Evolutionary conservation across 2,329 filamentous ascomycete genomes (phyloP).

Genomic region (Exophiala viscosa): DNA sequence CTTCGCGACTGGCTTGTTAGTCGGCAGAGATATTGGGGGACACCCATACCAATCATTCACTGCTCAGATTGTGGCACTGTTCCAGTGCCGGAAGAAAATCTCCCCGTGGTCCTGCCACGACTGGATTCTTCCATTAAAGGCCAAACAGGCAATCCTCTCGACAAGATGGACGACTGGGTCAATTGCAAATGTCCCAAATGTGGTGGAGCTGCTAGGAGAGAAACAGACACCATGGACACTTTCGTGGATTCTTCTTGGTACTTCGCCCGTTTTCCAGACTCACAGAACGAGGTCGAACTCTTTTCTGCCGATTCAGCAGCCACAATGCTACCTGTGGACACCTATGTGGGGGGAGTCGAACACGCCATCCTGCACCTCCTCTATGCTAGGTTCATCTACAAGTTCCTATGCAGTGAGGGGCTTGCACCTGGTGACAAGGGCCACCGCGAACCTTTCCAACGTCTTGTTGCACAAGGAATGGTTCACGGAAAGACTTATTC

Average conservation of each 20-base stretch:
- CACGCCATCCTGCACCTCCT: constrained; percentile 87
- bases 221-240: constrained; percentile 94
- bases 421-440: constrained; percentile 36
- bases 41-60: constrained; percentile 84
- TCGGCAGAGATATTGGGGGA: constrained; percentile 88
- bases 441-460: constrained; percentile 70
- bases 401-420: constrained; percentile 64
- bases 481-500: constrained; percentile 82
- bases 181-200: constrained; percentile 72
- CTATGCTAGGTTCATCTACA: constrained; percentile 86
- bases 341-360: constrained; percentile 87
- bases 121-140: constrained; percentile 63
- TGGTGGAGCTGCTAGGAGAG: constrained; percentile 64
- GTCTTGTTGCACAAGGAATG: constrained; percentile 87
- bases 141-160: constrained; percentile 72
- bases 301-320: constrained; percentile 60
- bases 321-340: constrained; percentile 67
- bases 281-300: constrained; percentile 58
- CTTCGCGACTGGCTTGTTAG: constrained; percentile 87
- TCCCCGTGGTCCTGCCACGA: constrained; percentile 72
- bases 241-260: constrained; percentile 97
- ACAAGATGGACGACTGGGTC: constrained; percentile 67
- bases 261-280: constrained; percentile 74
- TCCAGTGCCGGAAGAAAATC: constrained; percentile 69
- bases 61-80: constrained; percentile 73